These are phyloP conservation scores for Malus orientalis DNA, from an alignment of 306 rosid genomes.

Conservation along the genomic window DNA sequence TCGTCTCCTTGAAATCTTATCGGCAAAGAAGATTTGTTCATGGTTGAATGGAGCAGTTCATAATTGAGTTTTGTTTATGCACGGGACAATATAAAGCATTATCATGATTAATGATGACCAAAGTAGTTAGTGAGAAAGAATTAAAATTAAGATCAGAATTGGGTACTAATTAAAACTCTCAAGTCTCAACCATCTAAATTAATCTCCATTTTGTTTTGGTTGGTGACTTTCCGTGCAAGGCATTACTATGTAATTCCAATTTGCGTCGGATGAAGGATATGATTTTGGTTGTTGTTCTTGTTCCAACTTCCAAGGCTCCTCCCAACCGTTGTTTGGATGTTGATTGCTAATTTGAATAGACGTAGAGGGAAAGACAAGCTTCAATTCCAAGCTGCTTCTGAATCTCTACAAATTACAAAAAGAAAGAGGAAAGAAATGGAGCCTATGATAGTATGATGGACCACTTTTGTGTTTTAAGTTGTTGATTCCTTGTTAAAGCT, in stretches of 20 bases:
- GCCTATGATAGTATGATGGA: not conserved
- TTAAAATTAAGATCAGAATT: constrained; percentile 25
- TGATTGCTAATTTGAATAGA: constrained; percentile 36
- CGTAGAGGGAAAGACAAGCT: constrained; percentile 34
- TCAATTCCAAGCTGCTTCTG: not conserved
- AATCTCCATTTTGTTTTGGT: not conserved
- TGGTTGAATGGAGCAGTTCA: not conserved
- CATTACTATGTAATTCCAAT: constrained; percentile 20
- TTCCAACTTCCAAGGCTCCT: constrained; percentile 26
- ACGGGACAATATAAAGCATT: not conserved
- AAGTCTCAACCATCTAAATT: not conserved
- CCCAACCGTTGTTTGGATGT: constrained; percentile 27
- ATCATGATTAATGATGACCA: not conserved
- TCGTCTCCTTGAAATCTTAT: not conserved
- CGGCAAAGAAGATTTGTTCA: not conserved
- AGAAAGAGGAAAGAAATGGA: not conserved
- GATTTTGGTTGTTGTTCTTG: constrained; percentile 33
- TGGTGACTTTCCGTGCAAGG: constrained; percentile 43
- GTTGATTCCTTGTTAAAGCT: not conserved
- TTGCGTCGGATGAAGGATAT: not conserved
- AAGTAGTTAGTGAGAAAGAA: not conserved
- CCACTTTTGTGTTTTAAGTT: not conserved
- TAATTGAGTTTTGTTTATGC: not conserved
- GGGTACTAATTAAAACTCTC: not conserved
- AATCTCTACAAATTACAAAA: not conserved